These are phyloP conservation scores for Heritiera littoralis DNA, from an alignment of 345 rosid genomes.

Conservation along the genomic window DNA sequence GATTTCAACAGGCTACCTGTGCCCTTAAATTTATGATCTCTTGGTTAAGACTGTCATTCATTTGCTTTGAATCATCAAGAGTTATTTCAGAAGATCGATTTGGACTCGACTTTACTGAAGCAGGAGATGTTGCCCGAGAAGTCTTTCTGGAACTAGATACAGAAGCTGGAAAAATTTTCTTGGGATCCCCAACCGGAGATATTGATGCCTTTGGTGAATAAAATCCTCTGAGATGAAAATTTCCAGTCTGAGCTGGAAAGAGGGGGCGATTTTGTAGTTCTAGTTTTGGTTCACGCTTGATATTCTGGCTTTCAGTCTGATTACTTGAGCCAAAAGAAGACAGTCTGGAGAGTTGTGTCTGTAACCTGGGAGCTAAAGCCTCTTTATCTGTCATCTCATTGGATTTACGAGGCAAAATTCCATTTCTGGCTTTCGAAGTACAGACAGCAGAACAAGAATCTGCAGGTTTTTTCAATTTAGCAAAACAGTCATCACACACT, in stretches of 20 bases:
- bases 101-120: conserved; percentile 56
- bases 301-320: conserved; percentile 45
- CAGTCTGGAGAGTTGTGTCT: conserved; percentile 41
- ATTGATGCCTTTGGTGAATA: conserved; percentile 37
- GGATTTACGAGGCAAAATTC: conserved; percentile 37
- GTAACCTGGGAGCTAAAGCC: conserved; percentile 36
- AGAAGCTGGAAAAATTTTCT: conserved; percentile 37
- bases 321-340: conserved; percentile 48
- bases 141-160: conserved; percentile 42
- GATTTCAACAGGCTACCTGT: conserved; percentile 49
- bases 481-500: conserved; percentile 82
- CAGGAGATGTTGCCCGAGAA: conserved; percentile 46
- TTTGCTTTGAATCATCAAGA: conserved; percentile 52
- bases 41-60: conserved; percentile 46
- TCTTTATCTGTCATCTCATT: conserved; percentile 45
- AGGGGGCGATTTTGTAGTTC: conserved; percentile 36
- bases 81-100: conserved; percentile 44
- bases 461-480: conserved; percentile 54
- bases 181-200: conserved; percentile 37
- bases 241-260: conserved; percentile 44
- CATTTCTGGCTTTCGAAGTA: conserved; percentile 42
- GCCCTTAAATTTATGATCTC: conserved; percentile 60
- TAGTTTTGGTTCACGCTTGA: conserved; percentile 32
- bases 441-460: conserved; percentile 42
- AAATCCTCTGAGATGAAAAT: conserved; percentile 37